These are phyloP conservation scores for Trichoderma gamsii DNA, from an alignment of 495 filamentous ascomycete genomes.

Conservation along the genomic window DNA sequence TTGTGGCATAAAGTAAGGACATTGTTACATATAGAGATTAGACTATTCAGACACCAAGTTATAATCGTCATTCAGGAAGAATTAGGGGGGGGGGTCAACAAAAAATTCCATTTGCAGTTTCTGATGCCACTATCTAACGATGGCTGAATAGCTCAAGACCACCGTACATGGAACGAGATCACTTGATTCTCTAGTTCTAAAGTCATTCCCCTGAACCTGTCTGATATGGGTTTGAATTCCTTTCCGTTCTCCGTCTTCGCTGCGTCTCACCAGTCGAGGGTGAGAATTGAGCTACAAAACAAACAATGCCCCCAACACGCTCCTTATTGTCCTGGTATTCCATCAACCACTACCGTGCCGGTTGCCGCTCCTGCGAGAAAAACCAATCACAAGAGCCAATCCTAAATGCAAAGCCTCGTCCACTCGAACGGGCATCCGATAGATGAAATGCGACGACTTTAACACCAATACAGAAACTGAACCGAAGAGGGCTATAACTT, in stretches of 20 bases:
- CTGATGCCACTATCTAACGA: conserved; percentile 10
- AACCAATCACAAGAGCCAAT: conserved; percentile 12
- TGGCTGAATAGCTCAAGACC: not conserved
- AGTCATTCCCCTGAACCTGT: not conserved
- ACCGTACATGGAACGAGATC: conserved; percentile 9
- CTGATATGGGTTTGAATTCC: not conserved
- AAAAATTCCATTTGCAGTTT: conserved; percentile 13
- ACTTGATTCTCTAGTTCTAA: conserved; percentile 13
- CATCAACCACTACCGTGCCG: not conserved
- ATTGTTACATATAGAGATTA: not conserved
- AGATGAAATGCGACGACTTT: not conserved
- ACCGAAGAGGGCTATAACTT: not conserved
- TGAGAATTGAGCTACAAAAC: conserved; percentile 7
- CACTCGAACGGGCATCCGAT: conserved; percentile 12
- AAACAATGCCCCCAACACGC: not conserved
- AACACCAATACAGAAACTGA: conserved; percentile 13
- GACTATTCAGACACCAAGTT: not conserved
- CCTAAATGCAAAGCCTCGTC: conserved; percentile 12
- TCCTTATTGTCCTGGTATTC: not conserved
- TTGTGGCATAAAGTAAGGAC: no score
- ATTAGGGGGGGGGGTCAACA: not conserved
- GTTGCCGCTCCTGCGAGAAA: not conserved
- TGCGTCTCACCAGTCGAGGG: not conserved
- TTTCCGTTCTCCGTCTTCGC: not conserved
- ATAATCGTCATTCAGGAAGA: not conserved